Evolutionary conservation across 2,329 filamentous ascomycete species (phyloP).

Genomic region (Pseudogymnoascus sp.): DNA sequence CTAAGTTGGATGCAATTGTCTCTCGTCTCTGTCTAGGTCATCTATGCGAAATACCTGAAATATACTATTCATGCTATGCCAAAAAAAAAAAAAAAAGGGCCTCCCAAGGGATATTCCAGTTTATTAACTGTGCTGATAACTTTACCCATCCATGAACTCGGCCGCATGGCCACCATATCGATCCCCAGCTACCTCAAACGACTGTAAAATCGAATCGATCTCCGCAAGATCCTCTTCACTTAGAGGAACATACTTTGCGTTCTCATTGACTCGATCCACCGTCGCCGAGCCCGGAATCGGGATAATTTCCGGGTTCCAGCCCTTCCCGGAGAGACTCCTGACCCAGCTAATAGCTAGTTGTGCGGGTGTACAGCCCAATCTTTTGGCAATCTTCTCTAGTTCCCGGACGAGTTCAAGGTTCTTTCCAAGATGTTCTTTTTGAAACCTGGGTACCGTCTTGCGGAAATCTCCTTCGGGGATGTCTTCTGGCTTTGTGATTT

Average conservation of each 20-base stretch:
- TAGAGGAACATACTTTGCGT: conserved; percentile 42
- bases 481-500: conserved; percentile 43
- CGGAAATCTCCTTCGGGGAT: conserved; percentile 46
- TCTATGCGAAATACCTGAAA: not conserved
- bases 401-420: conserved; percentile 54
- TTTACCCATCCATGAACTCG: conserved; percentile 8
- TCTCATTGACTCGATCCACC: conserved; percentile 48
- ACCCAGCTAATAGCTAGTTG: conserved; percentile 63
- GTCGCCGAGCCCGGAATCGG: conserved; percentile 59
- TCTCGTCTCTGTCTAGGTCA: not conserved
- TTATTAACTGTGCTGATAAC: not conserved
- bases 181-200: conserved; percentile 39
- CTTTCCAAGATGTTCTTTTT: conserved; percentile 50
- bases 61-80: no score
- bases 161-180: conserved; percentile 33
- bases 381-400: conserved; percentile 47
- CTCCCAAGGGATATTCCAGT: not conserved
- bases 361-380: conserved; percentile 50
- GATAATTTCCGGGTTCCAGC: conserved; percentile 38
- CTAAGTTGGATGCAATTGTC: not conserved
- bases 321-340: conserved; percentile 24
- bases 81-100: not conserved
- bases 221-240: conserved; percentile 41
- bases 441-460: conserved; percentile 54
- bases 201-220: conserved; percentile 41